Evolutionary conservation across 192 early-diverging fungal species (phyloP), one percentile per base, ranked within the genome.

Genomic region (Podila horticola): DNA sequence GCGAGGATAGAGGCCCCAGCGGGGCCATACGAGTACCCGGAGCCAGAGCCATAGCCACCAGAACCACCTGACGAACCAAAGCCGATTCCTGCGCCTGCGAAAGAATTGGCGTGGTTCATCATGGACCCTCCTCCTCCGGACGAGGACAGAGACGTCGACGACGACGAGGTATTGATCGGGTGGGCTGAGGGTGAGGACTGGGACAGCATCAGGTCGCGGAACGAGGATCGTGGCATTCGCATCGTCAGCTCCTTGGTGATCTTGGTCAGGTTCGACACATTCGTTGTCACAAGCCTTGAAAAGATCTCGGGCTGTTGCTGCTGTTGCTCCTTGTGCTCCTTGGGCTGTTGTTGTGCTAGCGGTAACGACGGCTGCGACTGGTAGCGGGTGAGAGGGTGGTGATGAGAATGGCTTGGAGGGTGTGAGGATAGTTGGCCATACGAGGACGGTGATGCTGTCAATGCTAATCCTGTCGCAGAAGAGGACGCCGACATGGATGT

Each of bases 161-260:
- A 19, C 15, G 52, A 34, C 34, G 29, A 24, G 8, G 61, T 63
- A 19, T 63, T 63, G 62, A n/a, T 38, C 20, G 20, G 28, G 22
- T 63, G 62, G 29, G 11, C 24, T 19, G 62, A 36, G 19, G 62
- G 30, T 3, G 62, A 31, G 17, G 62, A 17, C n/a, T 34, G 41
- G 24, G 64, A 29, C 24, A 41, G 48, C 45, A 79, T 34, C 28
- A 67, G 64, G 4, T 79, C 76, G 10, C 76, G 48, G 61, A 72
- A 79, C 24, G 76, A 79, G 6, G 76, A 79, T 12, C 76, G 58
- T 5, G 69, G 76, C 76, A 72, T 79, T 2, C 76, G 64, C 51
- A 79, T 60, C 38, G 70, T 79, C 31, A 79, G 61, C 13, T 79
- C 76, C 36, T 72, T 72, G n/a, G 76, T 79, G 30, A 72, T 72